A percentile compares a stretch with the other conserved stretches of the same genome.
Evolutionary conservation across 495 filamentous ascomycete genomes (phyloP).

Genomic region (Annulohypoxylon stygium): DNA sequence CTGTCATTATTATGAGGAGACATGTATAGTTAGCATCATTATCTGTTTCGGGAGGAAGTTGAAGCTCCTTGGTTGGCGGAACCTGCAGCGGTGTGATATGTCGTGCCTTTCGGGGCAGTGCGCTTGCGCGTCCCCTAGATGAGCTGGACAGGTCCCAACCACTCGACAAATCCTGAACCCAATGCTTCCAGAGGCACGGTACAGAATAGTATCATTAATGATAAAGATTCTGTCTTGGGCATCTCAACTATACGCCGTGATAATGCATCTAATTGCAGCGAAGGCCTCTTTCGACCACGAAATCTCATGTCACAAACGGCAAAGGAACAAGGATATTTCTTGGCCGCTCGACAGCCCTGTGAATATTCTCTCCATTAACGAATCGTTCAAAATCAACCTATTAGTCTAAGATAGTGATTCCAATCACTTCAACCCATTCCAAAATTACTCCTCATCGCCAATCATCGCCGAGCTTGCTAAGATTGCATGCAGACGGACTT

Average conservation of each 20-base stretch:
- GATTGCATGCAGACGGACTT: not conserved
- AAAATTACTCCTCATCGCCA: conserved; percentile 2
- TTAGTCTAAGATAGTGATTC: conserved; percentile 9
- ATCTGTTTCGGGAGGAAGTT: not conserved
- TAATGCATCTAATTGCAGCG: not conserved
- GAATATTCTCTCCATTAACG: not conserved
- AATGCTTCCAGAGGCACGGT: not conserved
- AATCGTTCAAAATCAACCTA: not conserved
- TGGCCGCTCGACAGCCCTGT: not conserved
- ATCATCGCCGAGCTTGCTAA: not conserved
- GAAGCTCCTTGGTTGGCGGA: not conserved
- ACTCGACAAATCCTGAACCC: not conserved
- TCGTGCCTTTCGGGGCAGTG: conserved; percentile 9
- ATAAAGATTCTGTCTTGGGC: not conserved
- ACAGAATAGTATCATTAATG: not conserved
- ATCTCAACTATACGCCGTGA: not conserved
- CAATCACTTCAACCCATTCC: not conserved
- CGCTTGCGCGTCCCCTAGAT: conserved; percentile 27
- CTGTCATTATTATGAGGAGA: not conserved
- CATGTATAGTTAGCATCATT: not conserved
- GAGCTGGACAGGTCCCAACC: not conserved
- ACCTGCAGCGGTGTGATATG: conserved; percentile 4
- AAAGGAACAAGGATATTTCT: conserved; percentile 1
- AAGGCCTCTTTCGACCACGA: not conserved
- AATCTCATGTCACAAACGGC: not conserved